Conservation (phyloP, 345 rosid genomes). For the Cardamine chenopodiifolia region DNA sequence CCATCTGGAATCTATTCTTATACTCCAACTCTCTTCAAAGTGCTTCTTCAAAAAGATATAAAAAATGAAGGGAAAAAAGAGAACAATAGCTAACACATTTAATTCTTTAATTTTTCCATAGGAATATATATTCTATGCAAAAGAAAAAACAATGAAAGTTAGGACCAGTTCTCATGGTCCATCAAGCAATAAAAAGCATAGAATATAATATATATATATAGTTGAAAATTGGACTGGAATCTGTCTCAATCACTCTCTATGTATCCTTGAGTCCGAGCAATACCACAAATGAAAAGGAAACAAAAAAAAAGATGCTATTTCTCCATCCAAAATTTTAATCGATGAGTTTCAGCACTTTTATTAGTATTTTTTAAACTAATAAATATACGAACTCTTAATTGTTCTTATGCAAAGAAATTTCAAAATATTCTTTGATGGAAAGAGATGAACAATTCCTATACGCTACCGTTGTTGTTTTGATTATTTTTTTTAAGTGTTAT, state of each 20-base stretch:
- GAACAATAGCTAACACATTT: slow-evolving; percentile 30
- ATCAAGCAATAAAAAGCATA: slow-evolving; percentile 28
- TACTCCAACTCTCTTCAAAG: slow-evolving; percentile 36
- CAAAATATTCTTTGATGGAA: not conserved
- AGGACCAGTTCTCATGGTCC: slow-evolving; percentile 43
- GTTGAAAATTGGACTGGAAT: slow-evolving; percentile 16
- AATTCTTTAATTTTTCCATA: not conserved
- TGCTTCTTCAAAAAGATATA: slow-evolving; percentile 17
- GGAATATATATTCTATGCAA: slow-evolving; percentile 14
- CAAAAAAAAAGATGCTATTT: not conserved
- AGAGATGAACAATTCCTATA: slow-evolving; percentile 35
- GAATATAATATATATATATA: slow-evolving; percentile 20
- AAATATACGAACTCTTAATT: not conserved
- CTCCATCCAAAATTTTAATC: not conserved
- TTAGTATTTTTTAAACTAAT: slow-evolving; percentile 20
- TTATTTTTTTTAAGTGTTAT: not conserved
- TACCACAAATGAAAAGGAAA: not conserved
- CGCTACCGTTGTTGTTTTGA: slow-evolving; percentile 32
- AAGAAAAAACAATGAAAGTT: not conserved
- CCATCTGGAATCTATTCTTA: slow-evolving; percentile 44
- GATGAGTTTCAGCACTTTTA: not conserved
- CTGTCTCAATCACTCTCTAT: not conserved
- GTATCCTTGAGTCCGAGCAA: slow-evolving; percentile 17
- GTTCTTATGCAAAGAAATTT: not conserved
- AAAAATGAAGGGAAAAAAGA: not conserved